Evolutionary conservation across 1,139 yeast genomes (phyloP).

Genomic region (Hyphopichia khmerensis): DNA sequence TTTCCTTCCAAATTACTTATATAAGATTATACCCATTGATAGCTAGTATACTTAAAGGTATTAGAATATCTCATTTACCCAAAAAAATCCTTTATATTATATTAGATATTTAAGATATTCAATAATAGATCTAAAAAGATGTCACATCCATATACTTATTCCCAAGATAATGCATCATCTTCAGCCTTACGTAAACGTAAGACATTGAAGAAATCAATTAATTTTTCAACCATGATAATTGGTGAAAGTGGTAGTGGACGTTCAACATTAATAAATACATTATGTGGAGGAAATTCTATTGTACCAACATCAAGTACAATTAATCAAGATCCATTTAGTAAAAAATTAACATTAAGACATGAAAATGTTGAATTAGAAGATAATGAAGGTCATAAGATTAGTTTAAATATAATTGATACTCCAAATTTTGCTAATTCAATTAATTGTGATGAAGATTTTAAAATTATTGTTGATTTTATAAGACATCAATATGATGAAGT

Average conservation of each 20-base stretch:
- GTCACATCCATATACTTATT: background rate
- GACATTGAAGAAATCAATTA: conserved; percentile 53
- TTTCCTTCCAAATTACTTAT: no score
- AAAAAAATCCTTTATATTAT: no score
- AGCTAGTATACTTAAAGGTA: no score
- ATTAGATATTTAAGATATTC: no score
- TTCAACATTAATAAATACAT: conserved; percentile 59
- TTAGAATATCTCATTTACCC: no score
- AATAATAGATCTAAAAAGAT: background rate
- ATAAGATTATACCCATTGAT: no score
- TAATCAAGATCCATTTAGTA: conserved; percentile 42
- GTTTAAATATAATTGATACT: conserved; percentile 52
- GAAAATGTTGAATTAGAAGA: conserved; percentile 52
- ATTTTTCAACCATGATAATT: conserved; percentile 56
- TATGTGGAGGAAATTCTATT: conserved; percentile 79
- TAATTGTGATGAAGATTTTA: conserved; percentile 45
- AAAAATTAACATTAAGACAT: conserved; percentile 45
- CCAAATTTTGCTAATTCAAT: conserved; percentile 80
- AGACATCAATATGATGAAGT: conserved; percentile 52
- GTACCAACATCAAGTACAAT: conserved; percentile 44
- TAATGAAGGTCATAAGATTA: conserved; percentile 51
- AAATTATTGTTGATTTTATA: conserved; percentile 47
- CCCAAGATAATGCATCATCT: conserved; percentile 18
- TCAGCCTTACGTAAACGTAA: conserved; percentile 56
- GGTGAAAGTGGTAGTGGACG: conserved; percentile 65